Percentiles rank a stretch among this genome's conserved stretches.
Evolutionary conservation across 2,329 filamentous ascomycete species (phyloP).

Genomic region (Fusarium tjaetaba): DNA sequence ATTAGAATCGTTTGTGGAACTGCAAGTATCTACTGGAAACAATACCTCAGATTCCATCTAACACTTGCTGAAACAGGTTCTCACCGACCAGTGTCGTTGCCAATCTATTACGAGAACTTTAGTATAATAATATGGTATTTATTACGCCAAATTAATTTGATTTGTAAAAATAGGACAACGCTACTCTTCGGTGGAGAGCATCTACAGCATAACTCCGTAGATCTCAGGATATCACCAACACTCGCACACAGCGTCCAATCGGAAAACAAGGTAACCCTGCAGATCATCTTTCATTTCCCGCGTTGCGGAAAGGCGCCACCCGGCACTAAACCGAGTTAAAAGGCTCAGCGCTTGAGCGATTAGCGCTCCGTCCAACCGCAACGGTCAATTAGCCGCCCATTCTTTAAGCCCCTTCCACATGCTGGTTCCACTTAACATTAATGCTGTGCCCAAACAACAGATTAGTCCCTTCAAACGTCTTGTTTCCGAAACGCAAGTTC

Average conservation of each 20-base stretch:
- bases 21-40: neutral
- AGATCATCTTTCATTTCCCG: constrained; percentile 18
- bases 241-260: constrained; percentile 12
- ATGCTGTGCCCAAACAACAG: neutral
- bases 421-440: neutral
- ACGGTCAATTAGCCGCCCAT: constrained; percentile 17
- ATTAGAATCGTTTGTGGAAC: neutral
- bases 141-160: neutral
- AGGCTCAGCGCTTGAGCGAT: constrained; percentile 10
- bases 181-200: neutral
- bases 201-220: neutral
- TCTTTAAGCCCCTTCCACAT: neutral
- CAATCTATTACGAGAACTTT: neutral
- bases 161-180: neutral
- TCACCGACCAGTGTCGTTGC: neutral
- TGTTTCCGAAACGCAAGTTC: neutral
- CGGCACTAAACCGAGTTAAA: constrained; percentile 1
- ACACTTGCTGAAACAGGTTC: neutral
- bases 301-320: neutral
- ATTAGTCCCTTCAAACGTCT: neutral
- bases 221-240: constrained; percentile 24
- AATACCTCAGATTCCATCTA: neutral
- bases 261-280: constrained; percentile 5
- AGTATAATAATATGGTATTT: neutral
- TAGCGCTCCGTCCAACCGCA: constrained; percentile 20